phyloP scores from a whole-genome alignment of 2,329 filamentous ascomycete genomes.

The Trichophyton verrucosum region DNA sequence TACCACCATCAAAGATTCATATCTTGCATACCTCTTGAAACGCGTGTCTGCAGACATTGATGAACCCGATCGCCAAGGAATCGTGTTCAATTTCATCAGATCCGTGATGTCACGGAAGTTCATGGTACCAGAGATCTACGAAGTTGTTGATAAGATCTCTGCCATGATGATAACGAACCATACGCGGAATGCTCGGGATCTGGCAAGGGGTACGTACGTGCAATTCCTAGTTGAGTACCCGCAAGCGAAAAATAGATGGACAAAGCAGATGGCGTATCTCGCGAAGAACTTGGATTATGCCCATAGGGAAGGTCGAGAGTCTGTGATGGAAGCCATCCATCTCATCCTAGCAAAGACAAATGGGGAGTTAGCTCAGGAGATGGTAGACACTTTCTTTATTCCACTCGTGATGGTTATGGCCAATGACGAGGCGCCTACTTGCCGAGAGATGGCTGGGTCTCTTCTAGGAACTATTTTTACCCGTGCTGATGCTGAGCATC shows the following conservation, averaged over 20 bases:
- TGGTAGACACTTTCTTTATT: conserved; percentile 69
- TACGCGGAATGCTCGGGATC: conserved; percentile 72
- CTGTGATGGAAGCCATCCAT: conserved; percentile 84
- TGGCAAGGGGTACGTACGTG: conserved; percentile 80
- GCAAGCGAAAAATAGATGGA: conserved; percentile 77
- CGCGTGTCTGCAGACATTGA: conserved; percentile 81
- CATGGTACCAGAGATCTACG: conserved; percentile 78
- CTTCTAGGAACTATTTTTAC: conserved; percentile 71
- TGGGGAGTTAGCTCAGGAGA: conserved; percentile 68
- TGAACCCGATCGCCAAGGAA: conserved; percentile 79
- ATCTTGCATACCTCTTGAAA: conserved; percentile 69
- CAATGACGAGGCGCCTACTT: conserved; percentile 80
- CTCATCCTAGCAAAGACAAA: conserved; percentile 75
- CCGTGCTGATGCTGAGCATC: conserved; percentile 59
- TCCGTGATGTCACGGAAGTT: conserved; percentile 75
- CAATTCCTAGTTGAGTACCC: conserved; percentile 93
- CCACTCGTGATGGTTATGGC: conserved; percentile 73
- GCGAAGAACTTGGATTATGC: conserved; percentile 85
- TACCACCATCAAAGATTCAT: conserved; percentile 64
- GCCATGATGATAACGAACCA: conserved; percentile 94
- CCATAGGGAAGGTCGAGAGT: conserved; percentile 74
- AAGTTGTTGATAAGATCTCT: conserved; percentile 77
- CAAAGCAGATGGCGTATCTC: conserved; percentile 78
- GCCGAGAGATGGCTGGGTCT: conserved; percentile 66
- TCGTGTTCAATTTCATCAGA: conserved; percentile 88